Base-by-base conservation (phyloP, 331 rosid genomes). In the Rosa hybrid region DNA sequence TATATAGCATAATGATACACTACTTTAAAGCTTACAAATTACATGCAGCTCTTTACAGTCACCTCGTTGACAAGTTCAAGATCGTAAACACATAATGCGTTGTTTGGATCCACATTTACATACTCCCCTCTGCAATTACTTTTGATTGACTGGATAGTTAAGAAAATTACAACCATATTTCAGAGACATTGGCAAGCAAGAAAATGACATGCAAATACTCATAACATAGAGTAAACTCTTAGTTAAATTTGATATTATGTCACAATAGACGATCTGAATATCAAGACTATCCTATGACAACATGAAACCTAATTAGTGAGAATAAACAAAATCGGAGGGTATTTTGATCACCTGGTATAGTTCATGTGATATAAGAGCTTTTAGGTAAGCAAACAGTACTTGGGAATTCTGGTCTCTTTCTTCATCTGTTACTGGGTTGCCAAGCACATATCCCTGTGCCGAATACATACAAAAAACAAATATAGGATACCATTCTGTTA, bases 381-480 rank as follows among this genome's bases (percentile, higher is more conserved):
- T 62, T 16, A 63, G 63, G 53, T 65, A 60, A 42, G 80, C 70
- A 34, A 67, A 75, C 12, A 9, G 11, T 9, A 75, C n/a, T 75
- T 38, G 68, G 30, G 57, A 76, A 67, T 81, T 54, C 0, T 0
- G 0, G 18, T 81, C 84, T 4, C 17, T 30, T 1, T 11, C 6
- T 42, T 3, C 1, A 56, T 67, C 70, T 44, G 80, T 81, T n/a
- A 0, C 9, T 12, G 80, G 84, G 8, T 75, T 44, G 12, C 76
- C 80, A 42, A 81, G 80, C 25, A 81, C 18, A 75, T 75, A 81
- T 14, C 84, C 84, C 79, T 75, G 80, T 18, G 20, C 7, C 44
- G 46, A 44, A 44, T 44, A 44, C 8, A 44, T 44, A 44, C 46
- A 44, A 5, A 6, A 41, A 41, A 41, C 6, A 44, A 44, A 44